These are phyloP conservation scores for Anthracocystis walkeri DNA, from an alignment of 1,284 basidiomycete species.

Conservation along the genomic window DNA sequence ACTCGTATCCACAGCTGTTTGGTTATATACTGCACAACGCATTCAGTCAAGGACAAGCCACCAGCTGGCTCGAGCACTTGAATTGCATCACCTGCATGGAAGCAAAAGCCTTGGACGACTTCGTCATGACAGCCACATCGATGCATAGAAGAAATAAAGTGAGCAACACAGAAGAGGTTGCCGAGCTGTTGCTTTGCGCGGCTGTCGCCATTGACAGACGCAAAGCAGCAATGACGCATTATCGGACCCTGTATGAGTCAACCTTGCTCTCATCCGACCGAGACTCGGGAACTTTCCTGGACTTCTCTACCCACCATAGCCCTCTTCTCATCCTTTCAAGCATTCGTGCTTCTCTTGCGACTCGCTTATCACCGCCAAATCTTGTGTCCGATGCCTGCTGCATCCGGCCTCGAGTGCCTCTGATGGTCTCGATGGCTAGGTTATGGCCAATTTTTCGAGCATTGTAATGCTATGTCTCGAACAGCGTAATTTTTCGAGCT, in stretches of 20 bases:
- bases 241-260: conserved; percentile 9
- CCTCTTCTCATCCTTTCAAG: too few species aligned
- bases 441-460: too few species aligned
- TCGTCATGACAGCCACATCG: neutral
- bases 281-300: neutral
- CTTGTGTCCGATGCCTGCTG: too few species aligned
- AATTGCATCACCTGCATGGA: conserved; percentile 1
- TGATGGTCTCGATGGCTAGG: too few species aligned
- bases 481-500: neutral
- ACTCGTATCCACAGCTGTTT: neutral
- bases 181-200: neutral
- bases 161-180: neutral
- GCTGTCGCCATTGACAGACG: too few species aligned
- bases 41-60: too few species aligned
- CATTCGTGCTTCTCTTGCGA: too few species aligned
- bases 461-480: too few species aligned
- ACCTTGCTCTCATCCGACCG: neutral
- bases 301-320: too few species aligned
- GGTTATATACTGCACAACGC: neutral
- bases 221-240: conserved; percentile 5
- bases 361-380: too few species aligned
- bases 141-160: neutral
- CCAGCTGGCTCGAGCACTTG: too few species aligned
- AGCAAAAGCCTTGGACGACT: neutral
- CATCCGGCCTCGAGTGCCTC: too few species aligned